phyloP scores from a whole-genome alignment of 345 rosid genomes.

The Streptanthus diversifolius region DNA sequence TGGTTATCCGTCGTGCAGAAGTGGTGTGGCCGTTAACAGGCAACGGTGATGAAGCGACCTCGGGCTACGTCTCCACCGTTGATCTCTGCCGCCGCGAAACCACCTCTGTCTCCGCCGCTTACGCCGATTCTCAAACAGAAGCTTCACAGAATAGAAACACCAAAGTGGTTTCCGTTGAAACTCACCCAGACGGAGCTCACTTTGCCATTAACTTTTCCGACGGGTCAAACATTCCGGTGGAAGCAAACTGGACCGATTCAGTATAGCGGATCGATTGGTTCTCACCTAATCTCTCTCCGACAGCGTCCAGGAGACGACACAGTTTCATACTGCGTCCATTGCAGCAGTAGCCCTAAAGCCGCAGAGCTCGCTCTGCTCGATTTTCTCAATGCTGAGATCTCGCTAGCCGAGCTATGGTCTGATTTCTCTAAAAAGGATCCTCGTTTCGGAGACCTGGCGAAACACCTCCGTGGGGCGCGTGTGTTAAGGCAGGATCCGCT shows the following conservation, averaged over 20 bases:
- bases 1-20: not conserved
- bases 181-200: slow-evolving; percentile 62
- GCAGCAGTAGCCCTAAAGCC: slow-evolving; percentile 41
- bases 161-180: slow-evolving; percentile 58
- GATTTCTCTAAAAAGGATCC: slow-evolving; percentile 61
- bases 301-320: slow-evolving; percentile 49
- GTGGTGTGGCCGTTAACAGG: slow-evolving; percentile 13
- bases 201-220: slow-evolving; percentile 80
- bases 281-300: slow-evolving; percentile 69
- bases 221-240: slow-evolving; percentile 98
- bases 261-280: slow-evolving; percentile 70
- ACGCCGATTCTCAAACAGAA: slow-evolving; percentile 38
- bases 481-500: slow-evolving; percentile 90
- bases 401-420: slow-evolving; percentile 55
- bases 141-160: slow-evolving; percentile 23
- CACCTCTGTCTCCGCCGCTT: slow-evolving; percentile 28
- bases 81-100: slow-evolving; percentile 25
- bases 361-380: slow-evolving; percentile 65
- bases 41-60: slow-evolving; percentile 53
- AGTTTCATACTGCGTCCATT: slow-evolving; percentile 55
- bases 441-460: slow-evolving; percentile 64
- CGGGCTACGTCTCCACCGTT: slow-evolving; percentile 36
- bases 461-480: slow-evolving; percentile 66
- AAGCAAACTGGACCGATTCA: slow-evolving; percentile 68
- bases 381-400: slow-evolving; percentile 61